These are phyloP conservation scores for Lasiosphaeriaceae sp. DNA, from an alignment of 495 filamentous ascomycete species.

Conservation along the genomic window DNA sequence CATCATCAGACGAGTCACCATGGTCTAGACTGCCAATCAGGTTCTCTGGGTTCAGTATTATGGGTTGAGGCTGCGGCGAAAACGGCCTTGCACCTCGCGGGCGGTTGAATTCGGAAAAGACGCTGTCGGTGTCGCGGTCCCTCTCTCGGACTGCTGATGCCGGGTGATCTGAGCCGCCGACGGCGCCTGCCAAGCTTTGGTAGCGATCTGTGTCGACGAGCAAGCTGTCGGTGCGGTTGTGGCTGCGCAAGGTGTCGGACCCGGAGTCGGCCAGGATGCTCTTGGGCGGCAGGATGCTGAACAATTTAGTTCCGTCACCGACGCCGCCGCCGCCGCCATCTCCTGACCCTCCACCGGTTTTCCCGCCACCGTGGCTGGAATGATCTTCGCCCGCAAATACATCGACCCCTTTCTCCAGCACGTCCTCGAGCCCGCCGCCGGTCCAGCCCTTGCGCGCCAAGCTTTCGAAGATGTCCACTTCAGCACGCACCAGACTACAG, in stretches of 20 bases:
- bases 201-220: conserved; percentile 42
- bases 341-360: conserved; percentile 14
- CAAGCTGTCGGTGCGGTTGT: conserved; percentile 43
- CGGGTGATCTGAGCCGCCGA: conserved; percentile 7
- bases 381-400: conserved; percentile 51
- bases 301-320: conserved; percentile 45
- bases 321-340: conserved; percentile 11
- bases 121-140: conserved; percentile 41
- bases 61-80: conserved; percentile 44
- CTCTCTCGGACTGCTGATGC: conserved; percentile 1
- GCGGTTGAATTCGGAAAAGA: conserved; percentile 50
- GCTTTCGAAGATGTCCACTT: conserved; percentile 63
- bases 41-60: conserved; percentile 37
- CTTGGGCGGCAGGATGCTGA: conserved; percentile 54
- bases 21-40: conserved; percentile 26
- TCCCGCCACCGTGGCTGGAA: conserved; percentile 12
- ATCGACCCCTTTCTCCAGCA: conserved; percentile 57
- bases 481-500: conserved; percentile 57
- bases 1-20: neutral
- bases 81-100: conserved; percentile 49
- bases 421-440: conserved; percentile 58
- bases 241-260: conserved; percentile 26
- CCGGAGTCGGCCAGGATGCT: conserved; percentile 49
- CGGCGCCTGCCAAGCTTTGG: conserved; percentile 47
- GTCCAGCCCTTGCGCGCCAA: conserved; percentile 62